phyloP scores from a whole-genome alignment of 2,329 filamentous ascomycete species.

The Claviceps pusilla region DNA sequence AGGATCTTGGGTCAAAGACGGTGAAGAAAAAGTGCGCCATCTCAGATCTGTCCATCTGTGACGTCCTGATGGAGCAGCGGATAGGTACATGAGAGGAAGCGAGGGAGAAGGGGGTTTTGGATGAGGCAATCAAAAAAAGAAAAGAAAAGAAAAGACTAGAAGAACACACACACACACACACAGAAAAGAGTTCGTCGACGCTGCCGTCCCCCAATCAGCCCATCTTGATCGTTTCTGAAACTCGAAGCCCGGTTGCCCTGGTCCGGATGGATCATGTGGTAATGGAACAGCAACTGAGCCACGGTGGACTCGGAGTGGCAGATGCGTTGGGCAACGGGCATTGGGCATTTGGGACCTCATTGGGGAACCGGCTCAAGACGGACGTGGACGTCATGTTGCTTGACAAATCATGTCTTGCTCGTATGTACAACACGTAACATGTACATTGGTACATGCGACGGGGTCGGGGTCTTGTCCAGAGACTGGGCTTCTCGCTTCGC shows the following conservation, averaged over 20 bases:
- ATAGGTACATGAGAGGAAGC: background rate
- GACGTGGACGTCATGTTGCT: background rate
- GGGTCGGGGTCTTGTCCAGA: background rate
- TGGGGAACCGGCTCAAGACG: background rate
- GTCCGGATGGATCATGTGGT: background rate
- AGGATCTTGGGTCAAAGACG: background rate
- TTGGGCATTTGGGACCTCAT: background rate
- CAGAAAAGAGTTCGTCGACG: background rate
- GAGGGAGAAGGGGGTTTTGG: background rate
- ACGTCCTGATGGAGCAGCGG: background rate
- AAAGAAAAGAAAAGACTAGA: background rate
- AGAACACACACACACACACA: too few species aligned
- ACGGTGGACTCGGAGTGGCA: background rate
- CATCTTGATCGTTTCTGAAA: constrained; percentile 8
- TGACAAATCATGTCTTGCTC: constrained; percentile 4
- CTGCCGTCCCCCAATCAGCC: constrained; percentile 2
- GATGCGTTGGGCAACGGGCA: background rate
- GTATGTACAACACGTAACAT: constrained; percentile 2
- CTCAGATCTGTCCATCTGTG: too few species aligned
- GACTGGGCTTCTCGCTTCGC: background rate
- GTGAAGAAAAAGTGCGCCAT: background rate
- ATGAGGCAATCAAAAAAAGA: background rate
- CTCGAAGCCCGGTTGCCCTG: background rate
- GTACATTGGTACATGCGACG: too few species aligned
- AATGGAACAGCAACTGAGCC: background rate